Percentiles rank a stretch among this genome's conserved stretches.
Conservation (phyloP, 306 rosid species). For the Sindora glabra region DNA sequence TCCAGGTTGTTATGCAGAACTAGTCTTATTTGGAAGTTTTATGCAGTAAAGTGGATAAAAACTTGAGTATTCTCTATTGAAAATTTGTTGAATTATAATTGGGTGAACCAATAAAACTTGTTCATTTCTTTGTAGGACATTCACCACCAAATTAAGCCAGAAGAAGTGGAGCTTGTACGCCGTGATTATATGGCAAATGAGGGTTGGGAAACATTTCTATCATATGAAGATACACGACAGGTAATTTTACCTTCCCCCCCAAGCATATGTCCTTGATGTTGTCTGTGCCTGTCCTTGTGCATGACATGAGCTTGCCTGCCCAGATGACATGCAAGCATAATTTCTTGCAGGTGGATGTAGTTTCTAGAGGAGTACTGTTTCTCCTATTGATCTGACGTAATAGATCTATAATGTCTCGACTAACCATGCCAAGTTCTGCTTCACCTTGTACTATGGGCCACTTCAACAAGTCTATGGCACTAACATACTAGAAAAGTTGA, state of each 20-base stretch:
- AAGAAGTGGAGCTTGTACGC: slow-evolving; percentile 92
- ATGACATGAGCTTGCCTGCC: background rate
- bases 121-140: slow-evolving; percentile 53
- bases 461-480: background rate
- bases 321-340: background rate
- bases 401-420: background rate
- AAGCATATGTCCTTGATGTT: background rate
- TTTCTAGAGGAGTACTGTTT: background rate
- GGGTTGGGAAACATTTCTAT: slow-evolving; percentile 97
- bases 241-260: slow-evolving; percentile 35
- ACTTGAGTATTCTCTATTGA: background rate
- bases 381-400: background rate
- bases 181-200: slow-evolving; percentile 90
- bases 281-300: background rate
- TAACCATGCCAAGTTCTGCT: background rate
- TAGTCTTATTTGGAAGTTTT: slow-evolving; percentile 3
- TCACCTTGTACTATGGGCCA: background rate
- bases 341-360: background rate
- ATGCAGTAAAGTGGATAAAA: background rate
- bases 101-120: slow-evolving; percentile 8
- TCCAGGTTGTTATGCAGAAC: slow-evolving; percentile 51
- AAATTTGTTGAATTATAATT: background rate
- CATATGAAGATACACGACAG: slow-evolving; percentile 89
- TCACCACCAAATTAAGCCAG: slow-evolving; percentile 90
- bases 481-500: background rate